A percentile compares a stretch with the other conserved stretches of the same genome.
Conservation (phyloP, 495 filamentous ascomycete species). For the Tetracladium setigerum region DNA sequence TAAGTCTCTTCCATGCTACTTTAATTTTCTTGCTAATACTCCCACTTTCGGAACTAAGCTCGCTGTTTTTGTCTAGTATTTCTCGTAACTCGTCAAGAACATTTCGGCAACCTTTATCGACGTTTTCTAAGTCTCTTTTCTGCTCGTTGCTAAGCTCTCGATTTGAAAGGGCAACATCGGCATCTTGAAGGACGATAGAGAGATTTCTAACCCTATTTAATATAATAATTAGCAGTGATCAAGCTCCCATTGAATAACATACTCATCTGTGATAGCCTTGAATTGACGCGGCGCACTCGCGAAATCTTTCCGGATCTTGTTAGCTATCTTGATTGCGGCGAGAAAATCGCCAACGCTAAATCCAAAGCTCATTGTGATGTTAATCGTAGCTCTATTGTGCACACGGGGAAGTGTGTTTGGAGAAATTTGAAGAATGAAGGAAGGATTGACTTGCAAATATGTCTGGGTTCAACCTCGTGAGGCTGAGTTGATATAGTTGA, state of each 20-base stretch:
- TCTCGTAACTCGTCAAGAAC: conserved; percentile 8
- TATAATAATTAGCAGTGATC: conserved; percentile 1
- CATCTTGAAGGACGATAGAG: conserved; percentile 19
- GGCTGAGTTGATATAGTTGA: conserved; percentile 11
- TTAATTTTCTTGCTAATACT: conserved; percentile 6
- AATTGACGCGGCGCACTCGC: conserved; percentile 23
- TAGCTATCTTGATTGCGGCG: conserved; percentile 19
- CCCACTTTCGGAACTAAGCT: conserved; percentile 1
- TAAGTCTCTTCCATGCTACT: conserved; percentile 25
- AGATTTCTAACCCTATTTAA: conserved; percentile 18
- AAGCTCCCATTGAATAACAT: background rate
- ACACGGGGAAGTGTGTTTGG: too few relatives aligned
- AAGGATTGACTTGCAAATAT: too few relatives aligned
- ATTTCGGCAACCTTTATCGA: conserved; percentile 2
- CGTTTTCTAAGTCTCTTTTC: conserved; percentile 3
- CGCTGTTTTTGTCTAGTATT: conserved; percentile 4
- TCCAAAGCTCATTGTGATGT: conserved; percentile 27
- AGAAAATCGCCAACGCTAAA: conserved; percentile 25
- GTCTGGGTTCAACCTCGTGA: too few relatives aligned
- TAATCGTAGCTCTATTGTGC: background rate
- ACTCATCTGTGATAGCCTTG: conserved; percentile 20
- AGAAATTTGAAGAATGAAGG: too few relatives aligned
- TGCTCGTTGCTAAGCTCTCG: conserved; percentile 6
- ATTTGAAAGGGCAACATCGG: conserved; percentile 4
- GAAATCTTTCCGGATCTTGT: conserved; percentile 22